phyloP scores from a whole-genome alignment of 1,284 basidiomycete genomes.

The Leccinum fuscescens region DNA sequence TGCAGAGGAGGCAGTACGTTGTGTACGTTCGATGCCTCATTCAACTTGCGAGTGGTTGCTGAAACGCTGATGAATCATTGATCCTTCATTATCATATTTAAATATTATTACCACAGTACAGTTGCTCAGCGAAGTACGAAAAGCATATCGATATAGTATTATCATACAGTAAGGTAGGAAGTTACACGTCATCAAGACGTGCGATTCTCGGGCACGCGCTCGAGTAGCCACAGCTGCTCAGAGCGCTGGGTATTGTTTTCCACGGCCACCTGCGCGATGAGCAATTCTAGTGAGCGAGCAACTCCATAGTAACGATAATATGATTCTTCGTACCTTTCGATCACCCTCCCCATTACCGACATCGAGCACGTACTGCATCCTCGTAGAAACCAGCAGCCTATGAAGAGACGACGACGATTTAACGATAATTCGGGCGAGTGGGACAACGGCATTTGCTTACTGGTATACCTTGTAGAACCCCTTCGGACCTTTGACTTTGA shows the following conservation, averaged over 20 bases:
- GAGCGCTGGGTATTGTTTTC: not conserved
- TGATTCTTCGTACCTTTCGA: not conserved
- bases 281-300: not conserved
- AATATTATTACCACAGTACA: not conserved
- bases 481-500: not conserved
- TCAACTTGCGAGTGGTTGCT: no score
- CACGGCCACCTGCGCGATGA: not conserved
- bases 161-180: not conserved
- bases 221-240: not conserved
- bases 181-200: not conserved
- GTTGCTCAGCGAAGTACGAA: not conserved
- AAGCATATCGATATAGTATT: not conserved
- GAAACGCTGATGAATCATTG: no score
- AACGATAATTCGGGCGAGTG: not conserved
- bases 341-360: not conserved
- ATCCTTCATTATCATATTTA: not conserved
- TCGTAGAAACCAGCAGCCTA: not conserved
- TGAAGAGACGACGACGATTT: not conserved
- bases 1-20: no score
- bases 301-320: not conserved
- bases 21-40: no score
- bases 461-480: not conserved
- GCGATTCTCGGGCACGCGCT: not conserved
- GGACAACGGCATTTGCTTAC: not conserved
- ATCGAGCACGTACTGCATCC: slow-evolving; percentile 6